Evolutionary conservation across 129 eudicot species (phyloP), one percentile per base, ranked within the genome.

Genomic region (Logfia minima): DNA sequence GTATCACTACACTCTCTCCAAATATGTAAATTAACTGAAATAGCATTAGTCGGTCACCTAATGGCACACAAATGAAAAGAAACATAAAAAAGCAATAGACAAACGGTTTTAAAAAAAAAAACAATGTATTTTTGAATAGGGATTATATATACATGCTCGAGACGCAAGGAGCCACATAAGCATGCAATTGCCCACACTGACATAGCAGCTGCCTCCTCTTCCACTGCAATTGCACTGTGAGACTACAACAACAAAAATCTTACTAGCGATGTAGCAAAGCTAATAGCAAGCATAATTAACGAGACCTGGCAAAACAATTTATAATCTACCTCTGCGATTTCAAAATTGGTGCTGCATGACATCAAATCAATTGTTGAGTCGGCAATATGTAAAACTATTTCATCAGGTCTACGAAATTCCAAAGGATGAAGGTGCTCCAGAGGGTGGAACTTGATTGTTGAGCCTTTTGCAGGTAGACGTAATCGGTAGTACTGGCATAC

Each of bases 131-230:
- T 17, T 19, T 70, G 16, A 37, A 72, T 24, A 61, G 72, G 29
- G 21, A 45, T 24, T 75, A 55, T 67, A 76, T 85, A 74, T 80
- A 95, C 99, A 86, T 92, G 88, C 79, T 95, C 99, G 64, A 95
- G 95, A 77, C 97, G 89, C 85, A 95, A 81, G 79, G 96, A 84
- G 77, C 96, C 97, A 79, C 99, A 95, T 37, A 95, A 62, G 86
- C 96, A 89, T 75, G 99, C 90, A 77, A 92, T 71, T 41, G 97
- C 88, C 99, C 94, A 92, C 17, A 85, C 90, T 21, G 99, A 91
- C 83, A 95, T 83, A 80, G 97, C 85, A 82, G 88, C 79, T 60
- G 99, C 97, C 81, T 95, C 99, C 85, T 91, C 97, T 85, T 95
- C 99, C 66, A 84, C 92, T 83, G 89, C 84, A 80, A 91, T 91